Evolutionary conservation across 2,329 filamentous ascomycete genomes (phyloP).

Genomic region (Orbilia quercus): DNA sequence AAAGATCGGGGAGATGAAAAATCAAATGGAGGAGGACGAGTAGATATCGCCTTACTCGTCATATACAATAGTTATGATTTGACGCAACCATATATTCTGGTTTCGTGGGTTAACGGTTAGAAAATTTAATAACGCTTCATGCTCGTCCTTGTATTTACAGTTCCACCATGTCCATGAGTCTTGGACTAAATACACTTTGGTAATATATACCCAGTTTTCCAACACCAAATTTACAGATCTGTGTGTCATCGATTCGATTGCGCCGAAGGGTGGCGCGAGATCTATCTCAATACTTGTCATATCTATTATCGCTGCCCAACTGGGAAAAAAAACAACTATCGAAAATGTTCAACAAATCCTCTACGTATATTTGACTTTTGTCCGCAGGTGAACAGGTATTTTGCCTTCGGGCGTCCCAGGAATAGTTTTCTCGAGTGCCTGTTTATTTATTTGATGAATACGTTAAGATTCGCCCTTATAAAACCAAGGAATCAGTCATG

Average conservation of each 20-base stretch:
- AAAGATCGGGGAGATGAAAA: conserved; percentile 84
- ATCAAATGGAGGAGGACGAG: conserved; percentile 71
- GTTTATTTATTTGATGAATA: conserved; percentile 20
- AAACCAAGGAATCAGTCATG: too few species aligned
- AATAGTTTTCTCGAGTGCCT: conserved; percentile 85
- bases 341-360: background rate
- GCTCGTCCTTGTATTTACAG: conserved; percentile 37
- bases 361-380: conserved; percentile 44
- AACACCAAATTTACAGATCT: conserved; percentile 10
- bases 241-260: background rate
- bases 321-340: background rate
- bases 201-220: conserved; percentile 17
- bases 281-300: background rate
- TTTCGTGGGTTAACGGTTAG: background rate
- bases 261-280: background rate
- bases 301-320: too few species aligned
- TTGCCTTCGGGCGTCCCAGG: conserved; percentile 77
- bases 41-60: too few species aligned
- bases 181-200: conserved; percentile 34
- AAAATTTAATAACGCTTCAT: background rate
- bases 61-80: too few species aligned
- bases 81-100: background rate
- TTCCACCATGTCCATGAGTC: conserved; percentile 2
- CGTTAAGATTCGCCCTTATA: too few species aligned
- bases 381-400: conserved; percentile 75